These are phyloP conservation scores for Vachellia collinsii DNA, from an alignment of 306 rosid species.

Conservation along the genomic window DNA sequence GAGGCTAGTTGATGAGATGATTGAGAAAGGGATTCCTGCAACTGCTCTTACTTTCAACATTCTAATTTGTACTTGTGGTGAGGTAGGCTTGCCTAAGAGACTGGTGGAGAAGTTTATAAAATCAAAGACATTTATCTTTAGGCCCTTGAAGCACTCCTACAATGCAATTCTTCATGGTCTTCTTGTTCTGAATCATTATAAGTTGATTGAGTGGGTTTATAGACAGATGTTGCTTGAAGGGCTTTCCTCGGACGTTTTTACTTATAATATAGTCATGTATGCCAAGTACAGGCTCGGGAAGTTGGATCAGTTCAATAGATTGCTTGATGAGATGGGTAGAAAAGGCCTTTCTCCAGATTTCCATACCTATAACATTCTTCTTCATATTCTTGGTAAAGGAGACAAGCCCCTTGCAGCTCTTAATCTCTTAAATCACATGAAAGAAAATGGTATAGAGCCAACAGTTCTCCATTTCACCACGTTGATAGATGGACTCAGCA, in stretches of 20 bases:
- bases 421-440: slow-evolving; percentile 5
- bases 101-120: slow-evolving; percentile 77
- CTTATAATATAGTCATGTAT: slow-evolving; percentile 74
- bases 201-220: slow-evolving; percentile 90
- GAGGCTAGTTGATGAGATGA: too few species aligned
- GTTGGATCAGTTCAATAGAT: slow-evolving; percentile 70
- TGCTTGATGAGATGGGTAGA: slow-evolving; percentile 81
- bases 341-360: slow-evolving; percentile 75
- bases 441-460: neutral
- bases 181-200: slow-evolving; percentile 67
- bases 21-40: too few species aligned
- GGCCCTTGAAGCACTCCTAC: slow-evolving; percentile 80
- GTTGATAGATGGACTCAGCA: slow-evolving; percentile 88
- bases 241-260: slow-evolving; percentile 63
- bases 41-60: too few species aligned
- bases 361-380: slow-evolving; percentile 90
- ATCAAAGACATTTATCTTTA: slow-evolving; percentile 70
- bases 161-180: slow-evolving; percentile 80
- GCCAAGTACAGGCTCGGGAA: slow-evolving; percentile 87
- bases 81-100: slow-evolving; percentile 74
- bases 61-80: slow-evolving; percentile 78
- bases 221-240: slow-evolving; percentile 79
- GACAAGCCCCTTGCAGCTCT: slow-evolving; percentile 81
- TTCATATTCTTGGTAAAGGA: slow-evolving; percentile 80
- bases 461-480: slow-evolving; percentile 90